A percentile compares a stretch with the other conserved stretches of the same genome.
Conservation (phyloP, 2,329 filamentous ascomycete species). For the Aspergillus sp. region DNA sequence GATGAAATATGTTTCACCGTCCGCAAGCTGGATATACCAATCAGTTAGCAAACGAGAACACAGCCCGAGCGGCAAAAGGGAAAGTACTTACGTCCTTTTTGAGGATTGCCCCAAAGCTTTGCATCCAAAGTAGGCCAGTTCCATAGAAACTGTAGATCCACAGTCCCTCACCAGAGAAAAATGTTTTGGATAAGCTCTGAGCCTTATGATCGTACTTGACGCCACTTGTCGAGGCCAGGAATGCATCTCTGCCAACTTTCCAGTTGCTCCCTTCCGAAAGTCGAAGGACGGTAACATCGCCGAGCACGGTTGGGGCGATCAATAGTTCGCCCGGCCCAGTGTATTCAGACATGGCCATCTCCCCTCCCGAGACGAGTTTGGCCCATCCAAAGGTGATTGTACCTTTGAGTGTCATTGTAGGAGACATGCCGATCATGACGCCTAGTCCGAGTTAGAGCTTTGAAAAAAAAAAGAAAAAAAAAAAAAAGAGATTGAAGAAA, state of each 20-base stretch:
- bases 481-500: neutral
- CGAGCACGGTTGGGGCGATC: slow-evolving; percentile 74
- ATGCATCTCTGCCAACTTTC: slow-evolving; percentile 84
- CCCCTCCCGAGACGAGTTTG: slow-evolving; percentile 81
- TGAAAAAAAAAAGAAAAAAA: neutral
- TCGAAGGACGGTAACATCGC: slow-evolving; percentile 80
- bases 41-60: neutral
- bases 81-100: slow-evolving; percentile 72
- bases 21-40: slow-evolving; percentile 35
- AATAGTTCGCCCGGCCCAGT: slow-evolving; percentile 90
- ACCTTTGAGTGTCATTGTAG: slow-evolving; percentile 80
- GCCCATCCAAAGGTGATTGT: slow-evolving; percentile 83
- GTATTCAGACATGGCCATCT: slow-evolving; percentile 75
- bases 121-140: slow-evolving; percentile 80
- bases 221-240: slow-evolving; percentile 82
- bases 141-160: slow-evolving; percentile 88
- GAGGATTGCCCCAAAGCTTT: slow-evolving; percentile 92
- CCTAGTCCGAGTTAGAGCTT: slow-evolving; percentile 46
- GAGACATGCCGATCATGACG: slow-evolving; percentile 93
- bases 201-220: slow-evolving; percentile 83
- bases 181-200: slow-evolving; percentile 82
- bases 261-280: slow-evolving; percentile 68
- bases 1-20: slow-evolving; percentile 83
- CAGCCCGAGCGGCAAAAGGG: neutral
- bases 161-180: slow-evolving; percentile 90